phyloP scores from a whole-genome alignment of 441 rosid species.

The Aquilaria agallochum region DNA sequence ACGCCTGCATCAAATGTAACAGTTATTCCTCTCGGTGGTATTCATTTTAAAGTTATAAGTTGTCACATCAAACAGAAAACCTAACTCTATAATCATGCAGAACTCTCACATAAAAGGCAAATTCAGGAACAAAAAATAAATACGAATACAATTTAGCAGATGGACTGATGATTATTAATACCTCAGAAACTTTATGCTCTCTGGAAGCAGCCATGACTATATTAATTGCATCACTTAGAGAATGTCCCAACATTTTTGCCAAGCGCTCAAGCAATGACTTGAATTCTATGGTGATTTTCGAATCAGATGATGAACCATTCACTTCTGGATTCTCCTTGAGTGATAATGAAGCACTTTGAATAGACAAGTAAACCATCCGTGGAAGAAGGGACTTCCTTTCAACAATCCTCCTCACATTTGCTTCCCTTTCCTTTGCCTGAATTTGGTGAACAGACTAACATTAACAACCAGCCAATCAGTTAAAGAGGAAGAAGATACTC shows the following conservation, averaged over 20 bases:
- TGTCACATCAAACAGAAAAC: slow-evolving; percentile 1
- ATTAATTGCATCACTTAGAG: slow-evolving; percentile 61
- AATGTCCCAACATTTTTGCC: slow-evolving; percentile 72
- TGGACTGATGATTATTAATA: slow-evolving; percentile 20
- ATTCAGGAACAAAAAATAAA: background rate
- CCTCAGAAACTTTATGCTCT: slow-evolving; percentile 65
- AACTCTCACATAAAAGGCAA: background rate
- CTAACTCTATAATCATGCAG: background rate
- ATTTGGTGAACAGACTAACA: slow-evolving; percentile 15
- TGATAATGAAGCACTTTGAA: slow-evolving; percentile 61
- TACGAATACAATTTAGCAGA: slow-evolving; percentile 3
- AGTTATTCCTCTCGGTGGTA: slow-evolving; percentile 8
- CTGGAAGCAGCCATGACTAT: slow-evolving; percentile 52
- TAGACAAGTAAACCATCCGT: slow-evolving; percentile 76
- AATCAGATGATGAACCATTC: slow-evolving; percentile 56
- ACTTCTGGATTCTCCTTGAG: slow-evolving; percentile 53
- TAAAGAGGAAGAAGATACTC: slow-evolving; percentile 5
- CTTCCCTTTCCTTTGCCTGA: slow-evolving; percentile 74
- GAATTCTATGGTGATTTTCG: slow-evolving; percentile 53
- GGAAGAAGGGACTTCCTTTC: slow-evolving; percentile 88
- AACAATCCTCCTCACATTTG: slow-evolving; percentile 40
- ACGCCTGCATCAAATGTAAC: slow-evolving; percentile 45
- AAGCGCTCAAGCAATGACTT: slow-evolving; percentile 68
- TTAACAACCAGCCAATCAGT: slow-evolving; percentile 10
- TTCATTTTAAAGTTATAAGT: background rate